Conservation (phyloP, 2,329 filamentous ascomycete genomes). For the Trichophyton mentagrophytes region DNA sequence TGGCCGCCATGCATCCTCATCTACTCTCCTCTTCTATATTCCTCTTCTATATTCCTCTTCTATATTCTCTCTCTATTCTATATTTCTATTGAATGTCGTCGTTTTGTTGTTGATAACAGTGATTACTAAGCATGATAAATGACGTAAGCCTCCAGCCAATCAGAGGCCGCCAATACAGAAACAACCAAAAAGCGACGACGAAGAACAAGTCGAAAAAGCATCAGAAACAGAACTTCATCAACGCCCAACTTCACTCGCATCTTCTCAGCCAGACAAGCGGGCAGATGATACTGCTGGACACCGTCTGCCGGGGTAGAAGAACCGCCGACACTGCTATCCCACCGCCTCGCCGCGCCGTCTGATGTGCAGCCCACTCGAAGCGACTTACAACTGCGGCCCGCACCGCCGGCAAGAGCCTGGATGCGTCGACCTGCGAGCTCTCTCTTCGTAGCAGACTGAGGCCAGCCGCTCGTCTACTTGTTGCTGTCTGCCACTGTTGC, state of each 20-base stretch:
- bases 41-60: neutral
- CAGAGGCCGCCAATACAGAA: neutral
- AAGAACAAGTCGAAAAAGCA: neutral
- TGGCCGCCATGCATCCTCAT: slow-evolving; percentile 59
- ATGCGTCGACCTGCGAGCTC: slow-evolving; percentile 1
- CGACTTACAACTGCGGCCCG: neutral
- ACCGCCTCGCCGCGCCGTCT: neutral
- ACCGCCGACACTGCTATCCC: neutral
- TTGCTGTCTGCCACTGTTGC: neutral
- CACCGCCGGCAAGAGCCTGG: slow-evolving; percentile 2
- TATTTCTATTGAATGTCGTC: too few species aligned
- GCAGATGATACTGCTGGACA: neutral
- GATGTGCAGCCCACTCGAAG: slow-evolving; percentile 1
- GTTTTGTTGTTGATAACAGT: neutral
- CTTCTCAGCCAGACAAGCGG: neutral
- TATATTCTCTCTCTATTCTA: neutral
- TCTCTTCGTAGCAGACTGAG: neutral
- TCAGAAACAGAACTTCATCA: neutral
- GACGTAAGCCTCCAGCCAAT: neutral
- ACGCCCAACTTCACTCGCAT: neutral
- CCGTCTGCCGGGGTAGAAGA: neutral
- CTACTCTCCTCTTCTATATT: neutral
- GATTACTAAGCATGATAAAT: neutral
- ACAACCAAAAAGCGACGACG: neutral
- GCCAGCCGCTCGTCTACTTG: neutral